Percentiles rank a stretch among this genome's conserved stretches.
phyloP scores from a whole-genome alignment of 2,329 filamentous ascomycete species.

The Alternaria atra region DNA sequence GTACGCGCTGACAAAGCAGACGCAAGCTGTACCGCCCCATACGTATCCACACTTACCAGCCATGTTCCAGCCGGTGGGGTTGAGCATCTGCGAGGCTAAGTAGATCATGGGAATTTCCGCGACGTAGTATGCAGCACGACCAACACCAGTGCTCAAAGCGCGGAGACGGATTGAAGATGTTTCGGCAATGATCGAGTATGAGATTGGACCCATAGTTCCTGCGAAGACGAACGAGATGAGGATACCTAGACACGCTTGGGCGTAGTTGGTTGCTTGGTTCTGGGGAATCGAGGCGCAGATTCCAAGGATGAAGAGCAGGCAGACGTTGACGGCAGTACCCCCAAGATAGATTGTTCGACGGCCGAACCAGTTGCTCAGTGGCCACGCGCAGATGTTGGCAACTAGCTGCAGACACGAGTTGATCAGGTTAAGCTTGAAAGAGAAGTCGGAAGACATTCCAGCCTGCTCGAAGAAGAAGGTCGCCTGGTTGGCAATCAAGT shows the following conservation, averaged over 20 bases:
- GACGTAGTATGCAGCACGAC: constrained; percentile 69
- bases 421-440: constrained; percentile 70
- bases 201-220: constrained; percentile 69
- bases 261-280: constrained; percentile 56
- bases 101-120: constrained; percentile 72
- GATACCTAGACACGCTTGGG: constrained; percentile 69
- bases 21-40: constrained; percentile 56
- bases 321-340: constrained; percentile 63
- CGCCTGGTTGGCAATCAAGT: constrained; percentile 69
- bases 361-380: constrained; percentile 70
- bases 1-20: constrained; percentile 63
- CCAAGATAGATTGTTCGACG: constrained; percentile 70
- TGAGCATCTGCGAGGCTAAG: constrained; percentile 63
- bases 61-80: constrained; percentile 53
- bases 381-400: constrained; percentile 71
- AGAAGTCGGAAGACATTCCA: constrained; percentile 62
- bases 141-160: constrained; percentile 69
- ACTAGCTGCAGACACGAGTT: constrained; percentile 69
- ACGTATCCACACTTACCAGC: constrained; percentile 43
- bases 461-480: constrained; percentile 71
- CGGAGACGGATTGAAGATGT: constrained; percentile 71
- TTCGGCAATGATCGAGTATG: constrained; percentile 72
- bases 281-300: constrained; percentile 63
- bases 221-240: constrained; percentile 72
- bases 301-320: constrained; percentile 66